Percentiles rank a stretch among this genome's conserved stretches.
These are phyloP conservation scores for Zygnema cylindricum DNA, from an alignment of 139 green algal genomes.

Conservation along the genomic window DNA sequence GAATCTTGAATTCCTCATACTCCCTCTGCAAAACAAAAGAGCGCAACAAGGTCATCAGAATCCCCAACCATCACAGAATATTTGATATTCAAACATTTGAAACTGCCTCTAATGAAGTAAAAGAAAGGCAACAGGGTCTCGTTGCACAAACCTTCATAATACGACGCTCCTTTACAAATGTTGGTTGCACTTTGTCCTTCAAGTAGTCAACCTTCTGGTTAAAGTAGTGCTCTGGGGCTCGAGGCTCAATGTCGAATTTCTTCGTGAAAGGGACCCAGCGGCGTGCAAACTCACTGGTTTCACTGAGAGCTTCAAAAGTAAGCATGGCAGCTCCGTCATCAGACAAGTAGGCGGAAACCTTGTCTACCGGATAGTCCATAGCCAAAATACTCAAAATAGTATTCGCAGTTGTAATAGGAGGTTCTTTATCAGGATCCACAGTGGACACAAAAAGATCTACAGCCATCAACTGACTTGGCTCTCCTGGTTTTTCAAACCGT, in stretches of 20 bases:
- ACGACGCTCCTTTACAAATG: slow-evolving; percentile 45
- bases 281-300: slow-evolving; percentile 58
- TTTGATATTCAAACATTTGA: too few species aligned
- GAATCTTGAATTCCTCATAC: slow-evolving; percentile 62
- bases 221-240: slow-evolving; percentile 59
- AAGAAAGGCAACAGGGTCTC: too few species aligned
- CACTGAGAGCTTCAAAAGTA: slow-evolving; percentile 53
- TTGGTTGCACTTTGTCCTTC: slow-evolving; percentile 45
- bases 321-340: slow-evolving; percentile 60
- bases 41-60: too few species aligned
- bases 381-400: slow-evolving; percentile 51
- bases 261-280: slow-evolving; percentile 60
- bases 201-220: slow-evolving; percentile 56
- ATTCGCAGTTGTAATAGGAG: slow-evolving; percentile 48
- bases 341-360: slow-evolving; percentile 59
- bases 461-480: slow-evolving; percentile 59
- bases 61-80: too few species aligned
- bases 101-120: too few species aligned
- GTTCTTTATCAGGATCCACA: slow-evolving; percentile 57
- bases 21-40: slow-evolving; percentile 19
- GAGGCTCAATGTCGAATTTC: slow-evolving; percentile 58
- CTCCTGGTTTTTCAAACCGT: slow-evolving; percentile 12
- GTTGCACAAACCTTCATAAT: slow-evolving; percentile 57
- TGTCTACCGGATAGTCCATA: slow-evolving; percentile 57
- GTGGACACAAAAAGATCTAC: slow-evolving; percentile 60